Evolutionary conservation across 805 yeast species (phyloP), one percentile per base, ranked within the genome.

Genomic region (Phaffomyces opuntiae): DNA sequence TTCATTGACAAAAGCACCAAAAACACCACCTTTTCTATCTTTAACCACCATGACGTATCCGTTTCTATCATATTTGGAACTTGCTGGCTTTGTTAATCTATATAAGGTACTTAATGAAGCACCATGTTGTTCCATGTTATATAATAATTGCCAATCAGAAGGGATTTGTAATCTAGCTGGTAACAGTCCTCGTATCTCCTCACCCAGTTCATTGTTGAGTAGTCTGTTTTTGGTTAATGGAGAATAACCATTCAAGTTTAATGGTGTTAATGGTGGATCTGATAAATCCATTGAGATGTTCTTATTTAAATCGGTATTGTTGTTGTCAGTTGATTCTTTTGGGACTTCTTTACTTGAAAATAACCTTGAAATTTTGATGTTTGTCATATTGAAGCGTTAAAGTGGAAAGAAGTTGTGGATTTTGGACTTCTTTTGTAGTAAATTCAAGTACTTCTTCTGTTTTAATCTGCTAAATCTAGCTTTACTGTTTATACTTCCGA

Each of bases 41-140:
- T 74, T 74, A 6, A 93, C 70, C 4, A 84, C 75, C 46, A 93
- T 52, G 0, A 93, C 75, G 57, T 86, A 91, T 1, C 97, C 97
- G 19, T 71, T 71, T 45, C 75, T 67, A 43, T 69, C 70, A 25
- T 72, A 61, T 45, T 56, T 59, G 43, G 55, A 60, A 9, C 59
- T 49, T 19, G 58, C 68, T 0, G 84, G 83, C 39, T 67, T 67
- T 45, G 78, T 63, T 39, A 72, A 68, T 14, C 74, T 67, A 60
- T 90, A 91, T 16, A 93, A 64, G 0, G 98, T 89, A 47, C 76
- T 80, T 44, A 91, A 63, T 0, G 96, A 86, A 0, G 95, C 82
- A 0, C 99, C 99, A 61, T 89, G 87, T 62, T 88, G 96, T 54
- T 90, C 97, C 49, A 87, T 65, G n/a, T 93, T 83, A 60, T 90